Evolutionary conservation across 1,284 basidiomycete genomes (phyloP).

Genomic region (Marasmius fiardii): DNA sequence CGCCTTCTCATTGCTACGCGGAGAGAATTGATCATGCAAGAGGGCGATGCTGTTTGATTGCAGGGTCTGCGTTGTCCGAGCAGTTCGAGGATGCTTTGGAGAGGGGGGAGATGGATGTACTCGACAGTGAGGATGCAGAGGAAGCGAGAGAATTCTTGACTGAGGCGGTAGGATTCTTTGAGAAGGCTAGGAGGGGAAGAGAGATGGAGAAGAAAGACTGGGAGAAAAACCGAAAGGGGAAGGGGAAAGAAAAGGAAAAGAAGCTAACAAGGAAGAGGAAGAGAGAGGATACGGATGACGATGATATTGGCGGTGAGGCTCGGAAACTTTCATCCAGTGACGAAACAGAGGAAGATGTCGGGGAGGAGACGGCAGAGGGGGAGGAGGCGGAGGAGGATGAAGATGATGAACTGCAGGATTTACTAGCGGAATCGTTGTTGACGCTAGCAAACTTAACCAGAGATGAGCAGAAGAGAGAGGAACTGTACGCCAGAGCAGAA

Average conservation of each 20-base stretch:
- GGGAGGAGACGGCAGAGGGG: constrained; percentile 5
- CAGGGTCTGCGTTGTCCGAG: constrained; percentile 51
- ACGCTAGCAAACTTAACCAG: constrained; percentile 54
- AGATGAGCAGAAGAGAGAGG: constrained; percentile 45
- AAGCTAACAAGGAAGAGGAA: not conserved
- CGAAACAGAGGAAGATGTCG: constrained; percentile 17
- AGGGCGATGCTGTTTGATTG: constrained; percentile 52
- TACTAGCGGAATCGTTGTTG: constrained; percentile 52
- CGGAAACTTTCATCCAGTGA: constrained; percentile 17
- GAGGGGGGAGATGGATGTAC: constrained; percentile 35
- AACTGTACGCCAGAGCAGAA: constrained; percentile 35
- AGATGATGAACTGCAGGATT: constrained; percentile 31
- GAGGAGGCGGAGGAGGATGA: constrained; percentile 24
- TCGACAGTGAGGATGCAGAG: constrained; percentile 37
- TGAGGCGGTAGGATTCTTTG: constrained; percentile 49
- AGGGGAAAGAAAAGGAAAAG: not conserved
- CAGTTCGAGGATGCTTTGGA: constrained; percentile 48
- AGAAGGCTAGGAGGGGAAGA: constrained; percentile 37
- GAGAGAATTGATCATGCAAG: constrained; percentile 39
- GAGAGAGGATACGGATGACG: not conserved
- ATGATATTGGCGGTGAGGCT: constrained; percentile 13
- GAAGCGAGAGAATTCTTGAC: constrained; percentile 47
- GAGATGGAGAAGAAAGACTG: not conserved
- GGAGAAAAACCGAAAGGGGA: not conserved
- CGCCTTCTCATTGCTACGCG: constrained; percentile 43